Evolutionary conservation across 305 asterid genomes (phyloP), one percentile per base, ranked within the genome.

Genomic region (Fraxinus latifolia): DNA sequence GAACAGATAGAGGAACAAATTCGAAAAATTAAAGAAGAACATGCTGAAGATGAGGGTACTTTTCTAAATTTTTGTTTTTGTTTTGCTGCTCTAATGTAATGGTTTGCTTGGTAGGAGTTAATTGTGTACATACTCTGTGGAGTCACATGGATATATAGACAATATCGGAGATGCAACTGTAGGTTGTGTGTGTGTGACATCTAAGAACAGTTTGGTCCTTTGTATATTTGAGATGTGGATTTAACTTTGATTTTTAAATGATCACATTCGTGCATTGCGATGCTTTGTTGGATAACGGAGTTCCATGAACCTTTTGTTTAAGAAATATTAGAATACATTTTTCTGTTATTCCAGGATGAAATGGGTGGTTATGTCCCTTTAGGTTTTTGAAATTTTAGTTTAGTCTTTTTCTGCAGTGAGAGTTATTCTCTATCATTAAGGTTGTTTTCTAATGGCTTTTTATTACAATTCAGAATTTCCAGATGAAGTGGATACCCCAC

Each of bases 401-500:
- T 31, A 5, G 44, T 71, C 67, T 32, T 71, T 70, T 15, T 32
- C 25, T 32, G 76, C 44, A 71, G 12, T 15, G 9, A 15, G 23
- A 31, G 7, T 15, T 32, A 32, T 71, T 71, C 39, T 14, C 76
- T 71, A 71, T 71, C 42, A 14, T 32, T 31, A 32, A 27, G 73
- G 4, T 71, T 47, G 39, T 80, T 78, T 82, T 33, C 87, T 85
- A 72, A 81, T 85, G 79, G 70, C 27, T 15, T 79, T 44, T 15
- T 5, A 47, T 68, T 77, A 23, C 39, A 75, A 62, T 77, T 80
- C 92, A 96, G 99, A 96, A 82, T 96, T 79, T 83, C 99, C 98
- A 4, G 99, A 96, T 89, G 99, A 96, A 90, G 98, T 96, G 83
- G 99, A 94, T 86, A 91, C 97, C n/a, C 98, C 99, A 76, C 21